phyloP scores from a whole-genome alignment of 164 flowering plant genomes.

The Annona cherimola region DNA sequence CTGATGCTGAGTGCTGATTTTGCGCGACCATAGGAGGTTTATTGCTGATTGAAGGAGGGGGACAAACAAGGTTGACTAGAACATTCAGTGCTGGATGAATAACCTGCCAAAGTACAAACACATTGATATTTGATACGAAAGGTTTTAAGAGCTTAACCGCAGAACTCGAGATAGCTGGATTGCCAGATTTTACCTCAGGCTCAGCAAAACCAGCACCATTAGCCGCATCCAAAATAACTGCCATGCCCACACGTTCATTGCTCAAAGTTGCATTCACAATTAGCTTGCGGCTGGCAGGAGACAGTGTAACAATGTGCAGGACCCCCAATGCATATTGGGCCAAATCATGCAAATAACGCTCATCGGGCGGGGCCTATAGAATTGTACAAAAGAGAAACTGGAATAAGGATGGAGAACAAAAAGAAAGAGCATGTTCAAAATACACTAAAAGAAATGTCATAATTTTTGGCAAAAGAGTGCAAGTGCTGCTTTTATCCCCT shows the following conservation, averaged over 20 bases:
- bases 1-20: conserved; percentile 53
- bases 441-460: too few relatives aligned
- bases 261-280: conserved; percentile 77
- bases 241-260: conserved; percentile 88
- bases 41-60: conserved; percentile 92
- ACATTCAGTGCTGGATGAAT: conserved; percentile 85
- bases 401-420: not conserved
- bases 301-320: conserved; percentile 82
- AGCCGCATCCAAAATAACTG: conserved; percentile 91
- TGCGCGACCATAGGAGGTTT: conserved; percentile 49
- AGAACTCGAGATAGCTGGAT: not conserved
- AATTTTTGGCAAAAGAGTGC: too few relatives aligned
- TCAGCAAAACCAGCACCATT: conserved; percentile 62
- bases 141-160: not conserved
- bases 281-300: conserved; percentile 71
- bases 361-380: conserved; percentile 92
- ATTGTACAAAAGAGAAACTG: not conserved
- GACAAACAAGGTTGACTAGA: conserved; percentile 90
- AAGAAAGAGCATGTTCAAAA: not conserved
- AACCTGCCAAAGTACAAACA: conserved; percentile 44
- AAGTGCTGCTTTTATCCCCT: too few relatives aligned
- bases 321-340: conserved; percentile 99
- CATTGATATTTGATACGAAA: not conserved
- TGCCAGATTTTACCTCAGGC: conserved; percentile 57
- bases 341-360: conserved; percentile 91